Conservation (phyloP, 2,329 filamentous ascomycete genomes). For the Sarocladium strictum region DNA sequence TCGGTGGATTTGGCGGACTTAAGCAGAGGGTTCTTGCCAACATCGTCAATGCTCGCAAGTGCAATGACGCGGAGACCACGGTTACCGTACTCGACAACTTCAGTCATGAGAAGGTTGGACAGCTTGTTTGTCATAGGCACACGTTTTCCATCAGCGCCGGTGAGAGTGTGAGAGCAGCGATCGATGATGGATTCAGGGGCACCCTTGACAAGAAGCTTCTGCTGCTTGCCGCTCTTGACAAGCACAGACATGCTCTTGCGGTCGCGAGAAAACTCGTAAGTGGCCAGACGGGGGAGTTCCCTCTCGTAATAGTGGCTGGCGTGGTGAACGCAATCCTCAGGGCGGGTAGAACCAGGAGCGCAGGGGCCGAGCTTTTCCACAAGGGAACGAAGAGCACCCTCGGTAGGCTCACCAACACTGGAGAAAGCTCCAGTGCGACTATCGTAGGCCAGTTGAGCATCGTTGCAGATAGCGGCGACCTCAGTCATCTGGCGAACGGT, state of each 20-base stretch:
- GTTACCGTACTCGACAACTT: conserved; percentile 87
- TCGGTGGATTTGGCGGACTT: conserved; percentile 71
- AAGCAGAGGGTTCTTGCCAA: conserved; percentile 63
- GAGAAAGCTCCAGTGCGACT: conserved; percentile 66
- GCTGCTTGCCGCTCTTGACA: conserved; percentile 60
- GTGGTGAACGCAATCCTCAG: conserved; percentile 67
- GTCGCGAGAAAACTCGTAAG: conserved; percentile 95
- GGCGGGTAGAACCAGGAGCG: conserved; percentile 46
- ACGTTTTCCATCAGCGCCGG: conserved; percentile 73
- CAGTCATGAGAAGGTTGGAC: conserved; percentile 62
- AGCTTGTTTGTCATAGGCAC: conserved; percentile 67
- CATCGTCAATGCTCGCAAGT: conserved; percentile 75
- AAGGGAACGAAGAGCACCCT: conserved; percentile 84
- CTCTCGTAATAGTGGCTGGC: conserved; percentile 82
- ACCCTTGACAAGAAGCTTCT: conserved; percentile 91
- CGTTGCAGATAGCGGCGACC: conserved; percentile 78
- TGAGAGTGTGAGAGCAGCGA: conserved; percentile 75
- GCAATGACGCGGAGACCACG: conserved; percentile 91
- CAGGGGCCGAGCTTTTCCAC: conserved; percentile 92
- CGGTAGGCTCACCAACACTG: conserved; percentile 89
- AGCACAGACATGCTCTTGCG: conserved; percentile 99
- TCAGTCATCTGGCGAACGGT: conserved; percentile 75
- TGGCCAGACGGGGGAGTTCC: conserved; percentile 68
- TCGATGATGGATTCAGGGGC: conserved; percentile 93
- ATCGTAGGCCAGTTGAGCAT: conserved; percentile 78